phyloP scores from a whole-genome alignment of 2,329 filamentous ascomycete species.

The Pseudocercospora pini-densiflorae region DNA sequence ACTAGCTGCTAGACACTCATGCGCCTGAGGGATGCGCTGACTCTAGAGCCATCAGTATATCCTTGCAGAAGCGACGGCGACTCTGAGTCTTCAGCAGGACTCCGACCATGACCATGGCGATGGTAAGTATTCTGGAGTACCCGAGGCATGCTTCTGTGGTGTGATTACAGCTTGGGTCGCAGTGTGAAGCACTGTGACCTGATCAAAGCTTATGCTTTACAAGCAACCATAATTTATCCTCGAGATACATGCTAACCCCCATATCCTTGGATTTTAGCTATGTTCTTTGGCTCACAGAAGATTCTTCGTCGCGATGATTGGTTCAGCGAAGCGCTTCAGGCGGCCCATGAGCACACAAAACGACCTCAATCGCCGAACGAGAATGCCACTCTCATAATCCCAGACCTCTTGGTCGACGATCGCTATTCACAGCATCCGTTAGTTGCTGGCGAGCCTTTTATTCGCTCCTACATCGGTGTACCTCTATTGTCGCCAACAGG shows the following conservation, averaged over 20 bases:
- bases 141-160: background rate
- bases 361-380: background rate
- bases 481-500: conserved; percentile 63
- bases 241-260: background rate
- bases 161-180: too few relatives aligned
- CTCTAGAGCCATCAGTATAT: conserved; percentile 48
- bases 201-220: background rate
- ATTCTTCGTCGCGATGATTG: conserved; percentile 40
- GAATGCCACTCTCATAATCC: conserved; percentile 40
- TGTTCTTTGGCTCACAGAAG: conserved; percentile 37
- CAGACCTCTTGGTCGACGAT: conserved; percentile 29
- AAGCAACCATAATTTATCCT: too few relatives aligned
- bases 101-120: conserved; percentile 40
- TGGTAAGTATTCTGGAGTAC: conserved; percentile 14
- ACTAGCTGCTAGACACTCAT: background rate
- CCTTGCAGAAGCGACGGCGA: conserved; percentile 55
- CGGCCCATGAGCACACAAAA: conserved; percentile 8
- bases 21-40: background rate
- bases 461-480: conserved; percentile 61
- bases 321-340: conserved; percentile 41
- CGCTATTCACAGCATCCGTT: conserved; percentile 31
- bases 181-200: background rate
- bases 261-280: conserved; percentile 8
- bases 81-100: conserved; percentile 43
- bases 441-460: conserved; percentile 30